Evolutionary conservation across 2,329 filamentous ascomycete genomes (phyloP).

Genomic region (Aspergillus quadricinctus): DNA sequence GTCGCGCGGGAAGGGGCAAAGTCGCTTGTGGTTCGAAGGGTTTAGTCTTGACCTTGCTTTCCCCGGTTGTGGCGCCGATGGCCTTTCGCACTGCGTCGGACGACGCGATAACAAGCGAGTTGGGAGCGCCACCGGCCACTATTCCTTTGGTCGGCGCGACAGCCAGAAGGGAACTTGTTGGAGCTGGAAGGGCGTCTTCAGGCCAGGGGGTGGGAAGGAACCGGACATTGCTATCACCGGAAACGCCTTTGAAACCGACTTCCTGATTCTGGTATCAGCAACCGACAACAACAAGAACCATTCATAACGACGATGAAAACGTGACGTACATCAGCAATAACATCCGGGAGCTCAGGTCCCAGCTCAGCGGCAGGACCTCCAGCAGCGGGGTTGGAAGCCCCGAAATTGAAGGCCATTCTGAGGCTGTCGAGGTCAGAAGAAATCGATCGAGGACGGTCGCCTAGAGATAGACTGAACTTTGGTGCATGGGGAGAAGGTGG

Average conservation of each 20-base stretch:
- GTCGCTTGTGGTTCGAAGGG: slow-evolving; percentile 69
- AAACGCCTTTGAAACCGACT: slow-evolving; percentile 75
- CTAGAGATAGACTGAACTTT: slow-evolving; percentile 28
- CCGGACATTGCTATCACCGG: slow-evolving; percentile 76
- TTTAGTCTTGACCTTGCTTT: slow-evolving; percentile 59
- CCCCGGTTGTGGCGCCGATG: slow-evolving; percentile 57
- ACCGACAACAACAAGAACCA: neutral
- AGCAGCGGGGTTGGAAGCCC: slow-evolving; percentile 42
- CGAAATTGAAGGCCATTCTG: slow-evolving; percentile 62
- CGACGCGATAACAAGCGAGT: slow-evolving; percentile 68
- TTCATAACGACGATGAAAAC: slow-evolving; percentile 5
- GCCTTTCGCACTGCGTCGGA: slow-evolving; percentile 75
- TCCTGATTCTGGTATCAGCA: slow-evolving; percentile 43
- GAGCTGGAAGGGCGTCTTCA: slow-evolving; percentile 60
- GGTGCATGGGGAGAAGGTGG: slow-evolving; percentile 38
- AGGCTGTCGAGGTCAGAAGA: slow-evolving; percentile 35
- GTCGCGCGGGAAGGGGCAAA: slow-evolving; percentile 66
- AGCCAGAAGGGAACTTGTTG: slow-evolving; percentile 77
- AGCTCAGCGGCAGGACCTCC: slow-evolving; percentile 41
- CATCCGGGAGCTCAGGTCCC: slow-evolving; percentile 68
- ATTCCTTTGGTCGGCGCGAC: slow-evolving; percentile 76
- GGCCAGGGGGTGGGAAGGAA: slow-evolving; percentile 76
- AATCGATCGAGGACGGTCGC: slow-evolving; percentile 33
- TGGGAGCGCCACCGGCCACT: slow-evolving; percentile 80
- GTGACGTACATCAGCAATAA: slow-evolving; percentile 69